A percentile compares a stretch with the other conserved stretches of the same genome.
Conservation (phyloP, 441 rosid species). For the Arabidopsis hybrid region DNA sequence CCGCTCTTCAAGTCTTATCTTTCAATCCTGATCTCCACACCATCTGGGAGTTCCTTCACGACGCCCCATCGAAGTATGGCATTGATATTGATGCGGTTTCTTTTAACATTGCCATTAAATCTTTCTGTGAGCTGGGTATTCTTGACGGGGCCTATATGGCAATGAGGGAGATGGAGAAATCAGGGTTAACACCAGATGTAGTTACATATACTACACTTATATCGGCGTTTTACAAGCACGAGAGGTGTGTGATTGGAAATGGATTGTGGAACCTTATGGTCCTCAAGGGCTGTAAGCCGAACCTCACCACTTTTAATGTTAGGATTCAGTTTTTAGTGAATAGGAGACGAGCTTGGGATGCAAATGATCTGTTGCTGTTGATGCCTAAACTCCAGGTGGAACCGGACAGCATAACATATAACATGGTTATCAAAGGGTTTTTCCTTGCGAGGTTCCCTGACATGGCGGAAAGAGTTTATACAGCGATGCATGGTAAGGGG, state of each 20-base stretch:
- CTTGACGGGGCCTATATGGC: constrained; percentile 61
- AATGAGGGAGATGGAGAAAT: constrained; percentile 64
- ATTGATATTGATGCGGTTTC: constrained; percentile 61
- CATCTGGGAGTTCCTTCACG: constrained; percentile 54
- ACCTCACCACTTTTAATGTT: constrained; percentile 73
- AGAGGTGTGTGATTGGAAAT: constrained; percentile 59
- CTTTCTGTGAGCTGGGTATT: constrained; percentile 59
- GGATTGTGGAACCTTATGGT: constrained; percentile 88
- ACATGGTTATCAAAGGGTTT: constrained; percentile 86
- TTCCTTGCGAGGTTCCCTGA: constrained; percentile 67
- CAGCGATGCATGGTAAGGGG: constrained; percentile 60
- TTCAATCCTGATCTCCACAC: constrained; percentile 55
- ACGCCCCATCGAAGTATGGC: constrained; percentile 50
- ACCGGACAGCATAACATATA: constrained; percentile 75
- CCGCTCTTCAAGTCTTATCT: constrained; percentile 63
- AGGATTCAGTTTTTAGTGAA: constrained; percentile 77
- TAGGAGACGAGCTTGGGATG: constrained; percentile 68
- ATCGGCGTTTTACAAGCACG: constrained; percentile 65
- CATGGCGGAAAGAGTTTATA: constrained; percentile 78
- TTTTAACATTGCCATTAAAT: constrained; percentile 64
- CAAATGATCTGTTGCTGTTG: constrained; percentile 63
- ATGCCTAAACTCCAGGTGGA: constrained; percentile 62
- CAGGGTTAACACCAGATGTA: constrained; percentile 70
- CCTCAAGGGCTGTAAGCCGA: constrained; percentile 73
- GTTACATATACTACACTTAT: constrained; percentile 75